Conservation (phyloP, 495 filamentous ascomycete genomes). For the Lepidopterella palustris region DNA sequence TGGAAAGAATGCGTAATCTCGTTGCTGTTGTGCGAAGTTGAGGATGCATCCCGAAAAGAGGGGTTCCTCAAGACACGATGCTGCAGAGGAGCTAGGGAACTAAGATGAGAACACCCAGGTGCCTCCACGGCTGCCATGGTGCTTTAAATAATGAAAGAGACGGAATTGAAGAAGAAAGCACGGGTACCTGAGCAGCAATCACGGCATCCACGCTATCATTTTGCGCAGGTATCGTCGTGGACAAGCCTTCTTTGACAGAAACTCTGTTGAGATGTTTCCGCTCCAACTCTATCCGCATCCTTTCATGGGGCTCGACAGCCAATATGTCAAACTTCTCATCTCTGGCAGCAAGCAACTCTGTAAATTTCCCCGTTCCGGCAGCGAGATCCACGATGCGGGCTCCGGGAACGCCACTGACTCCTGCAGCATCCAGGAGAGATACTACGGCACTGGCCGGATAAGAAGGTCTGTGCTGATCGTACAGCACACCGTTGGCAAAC, state of each 20-base stretch:
- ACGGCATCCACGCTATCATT: constrained; percentile 55
- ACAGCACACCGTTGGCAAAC: constrained; percentile 50
- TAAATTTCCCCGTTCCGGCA: constrained; percentile 63
- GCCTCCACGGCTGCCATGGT: too few relatives aligned
- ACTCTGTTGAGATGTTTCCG: constrained; percentile 48
- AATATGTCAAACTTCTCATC: constrained; percentile 49
- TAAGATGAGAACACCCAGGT: too few relatives aligned
- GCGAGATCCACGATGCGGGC: constrained; percentile 56
- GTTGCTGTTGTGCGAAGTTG: constrained; percentile 10
- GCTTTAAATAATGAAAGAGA: neutral
- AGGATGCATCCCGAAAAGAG: neutral
- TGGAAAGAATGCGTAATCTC: constrained; percentile 1
- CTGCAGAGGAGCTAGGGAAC: constrained; percentile 4
- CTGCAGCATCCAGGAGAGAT: constrained; percentile 45
- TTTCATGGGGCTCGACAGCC: constrained; percentile 57
- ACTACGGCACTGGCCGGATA: constrained; percentile 52
- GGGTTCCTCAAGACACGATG: neutral
- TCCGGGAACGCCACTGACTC: constrained; percentile 37
- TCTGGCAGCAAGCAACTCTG: constrained; percentile 48
- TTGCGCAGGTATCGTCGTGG: constrained; percentile 47
- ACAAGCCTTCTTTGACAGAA: constrained; percentile 47
- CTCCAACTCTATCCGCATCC: constrained; percentile 51
- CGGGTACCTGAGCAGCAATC: constrained; percentile 57
- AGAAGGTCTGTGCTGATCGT: constrained; percentile 57
- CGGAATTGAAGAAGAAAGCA: neutral